Conservation (phyloP, 495 filamentous ascomycete species). For the Talaromyces wortmannii region DNA sequence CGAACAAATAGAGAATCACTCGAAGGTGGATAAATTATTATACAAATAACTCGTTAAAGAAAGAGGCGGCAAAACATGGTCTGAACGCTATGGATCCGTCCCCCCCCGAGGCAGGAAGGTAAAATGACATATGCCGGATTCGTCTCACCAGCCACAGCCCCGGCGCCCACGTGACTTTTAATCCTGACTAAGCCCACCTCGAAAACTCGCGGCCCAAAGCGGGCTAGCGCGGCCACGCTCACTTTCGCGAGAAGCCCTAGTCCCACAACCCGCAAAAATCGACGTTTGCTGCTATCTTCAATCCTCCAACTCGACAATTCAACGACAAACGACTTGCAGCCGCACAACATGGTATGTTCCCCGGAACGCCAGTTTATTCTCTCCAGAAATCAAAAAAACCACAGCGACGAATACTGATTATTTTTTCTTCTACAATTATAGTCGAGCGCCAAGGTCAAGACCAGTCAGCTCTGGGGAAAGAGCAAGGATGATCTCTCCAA, state of each 20-base stretch:
- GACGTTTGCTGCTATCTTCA: constrained; percentile 43
- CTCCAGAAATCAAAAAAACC: neutral
- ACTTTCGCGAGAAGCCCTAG: constrained; percentile 31
- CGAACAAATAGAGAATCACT: neutral
- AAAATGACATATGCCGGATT: neutral
- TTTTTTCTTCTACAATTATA: constrained; percentile 17
- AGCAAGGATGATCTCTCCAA: constrained; percentile 93
- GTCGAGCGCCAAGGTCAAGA: constrained; percentile 92
- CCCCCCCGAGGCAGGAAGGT: too few relatives aligned
- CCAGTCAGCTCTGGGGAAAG: constrained; percentile 95
- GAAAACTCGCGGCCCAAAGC: neutral
- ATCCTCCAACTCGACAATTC: constrained; percentile 43
- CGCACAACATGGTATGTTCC: constrained; percentile 43
- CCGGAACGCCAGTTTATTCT: neutral
- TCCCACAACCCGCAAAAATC: constrained; percentile 40
- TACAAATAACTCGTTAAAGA: neutral
- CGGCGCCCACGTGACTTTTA: neutral
- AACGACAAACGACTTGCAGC: constrained; percentile 34
- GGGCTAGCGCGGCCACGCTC: constrained; percentile 21
- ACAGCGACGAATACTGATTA: neutral
- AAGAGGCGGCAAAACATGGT: neutral
- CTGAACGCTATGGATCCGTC: too few relatives aligned
- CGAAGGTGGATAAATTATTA: neutral
- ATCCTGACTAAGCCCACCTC: neutral
- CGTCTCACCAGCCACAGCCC: neutral